Evolutionary conservation across 441 rosid species (phyloP), one percentile per base, ranked within the genome.

Genomic region (Omphalea diandra): DNA sequence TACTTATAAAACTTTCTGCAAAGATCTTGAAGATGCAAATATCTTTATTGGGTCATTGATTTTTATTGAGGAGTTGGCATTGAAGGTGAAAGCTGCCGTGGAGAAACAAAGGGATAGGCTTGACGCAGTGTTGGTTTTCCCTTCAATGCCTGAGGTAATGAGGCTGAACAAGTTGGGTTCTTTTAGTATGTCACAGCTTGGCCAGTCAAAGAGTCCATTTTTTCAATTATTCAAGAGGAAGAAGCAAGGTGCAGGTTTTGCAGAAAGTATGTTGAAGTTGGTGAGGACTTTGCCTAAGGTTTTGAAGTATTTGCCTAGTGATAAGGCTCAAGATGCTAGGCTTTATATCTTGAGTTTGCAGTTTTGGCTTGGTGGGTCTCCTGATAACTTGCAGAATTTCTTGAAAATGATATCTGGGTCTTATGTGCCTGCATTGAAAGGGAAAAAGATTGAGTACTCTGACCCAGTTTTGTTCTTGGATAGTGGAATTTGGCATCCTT

Each of bases 81-180:
- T 89, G 83, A 95, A 90, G 73, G 94, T 95, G 18, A 93, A 90
- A 71, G 79, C 80, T 44, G 98, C 99, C 0, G 97, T 90, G 75
- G 99, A 95, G 91, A 95, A 88, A 73, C 87, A 93, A 59, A 86
- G 98, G 82, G 98, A 93, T 63, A 87, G 98, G 76, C 87, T 95
- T 65, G 94, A 95, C 66, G 96, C 99, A 5, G 99, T 95, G 63
- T 84, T 95, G 65, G 98, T 95, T 56, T 95, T 95, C 87, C 99
- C 99, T 75, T 95, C 97, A 44, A 95, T 95, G 99, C 99, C 99
- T 36, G 99, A 93, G 79, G 96, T 93, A 54, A 93, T 95, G 98
- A 89, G 97, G 79, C 84, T 95, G 0, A 95, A 93, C 85, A 95
- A 95, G 72, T 80, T 95, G 79, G 99, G 99, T 36, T 93, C 99